Base-by-base conservation (phyloP, 495 filamentous ascomycete genomes). In the Lasiosphaeria miniovina region DNA sequence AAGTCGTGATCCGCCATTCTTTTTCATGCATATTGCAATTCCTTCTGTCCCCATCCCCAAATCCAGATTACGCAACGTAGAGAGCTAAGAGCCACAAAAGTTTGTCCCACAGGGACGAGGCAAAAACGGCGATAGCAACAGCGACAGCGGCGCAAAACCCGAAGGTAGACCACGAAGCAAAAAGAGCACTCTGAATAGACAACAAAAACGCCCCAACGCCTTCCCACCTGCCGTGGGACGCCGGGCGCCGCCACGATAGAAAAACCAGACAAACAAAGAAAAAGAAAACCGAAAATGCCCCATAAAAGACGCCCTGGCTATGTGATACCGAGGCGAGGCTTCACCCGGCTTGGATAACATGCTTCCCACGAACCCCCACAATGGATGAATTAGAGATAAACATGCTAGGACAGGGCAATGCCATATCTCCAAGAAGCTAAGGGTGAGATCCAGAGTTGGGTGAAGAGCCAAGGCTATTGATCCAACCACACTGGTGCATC, bases 401-500 rank as follows among this genome's bases (percentile, higher is more conserved):
- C 32, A 62, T 68, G 61, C 32, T 48, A 58, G 56, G 33, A 60
- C 50, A 54, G 49, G 59, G 54, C 40, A 51, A 36, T 9, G 38
- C 43, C 32, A 49, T 17, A 10, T 59, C 57, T 64, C 62, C 53
- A 59, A 63, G 50, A 58, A 52, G 52, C 54, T 40, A n/a, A 51
- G 49, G 55, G 24, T 50, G 60, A 58, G 48, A 66, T 54, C 51
- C 53, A 66, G 62, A 60, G 36, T 65, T 62, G 63, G 51, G 66
- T 52, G 62, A 33, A 53, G 59, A 60, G 60, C 65, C 55, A 56
- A 57, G 43, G 58, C 54, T 55, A 57, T 55, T 53, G 65, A 72
- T 68, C 65, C 69, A 72, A 72, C 65, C 65, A 66, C 63, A 63
- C 52, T 36, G 62, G 41, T 36, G 61, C 68, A 67, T 70, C 60